Conservation (phyloP, 208 protist genomes). For the Leishmania aethiopica region DNA sequence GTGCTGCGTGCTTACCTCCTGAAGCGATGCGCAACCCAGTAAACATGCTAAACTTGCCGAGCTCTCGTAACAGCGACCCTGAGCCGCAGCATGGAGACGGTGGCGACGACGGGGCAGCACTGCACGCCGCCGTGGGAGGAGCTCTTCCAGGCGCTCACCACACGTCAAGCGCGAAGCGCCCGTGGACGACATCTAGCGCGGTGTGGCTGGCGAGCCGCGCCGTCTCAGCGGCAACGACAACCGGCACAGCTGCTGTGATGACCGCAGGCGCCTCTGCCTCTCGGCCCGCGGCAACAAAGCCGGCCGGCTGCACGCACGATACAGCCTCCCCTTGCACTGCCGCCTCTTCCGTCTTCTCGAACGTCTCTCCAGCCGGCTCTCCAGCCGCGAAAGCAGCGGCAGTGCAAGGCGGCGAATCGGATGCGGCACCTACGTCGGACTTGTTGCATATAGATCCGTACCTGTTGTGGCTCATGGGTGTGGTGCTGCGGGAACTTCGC, state of each 20-base stretch:
- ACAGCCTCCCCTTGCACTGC: conserved; percentile 2
- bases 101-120: neutral
- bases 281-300: neutral
- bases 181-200: conserved; percentile 26
- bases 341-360: conserved; percentile 18
- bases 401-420: neutral
- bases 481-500: conserved; percentile 77
- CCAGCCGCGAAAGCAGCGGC: neutral
- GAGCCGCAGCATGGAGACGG: conserved; percentile 1
- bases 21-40: conserved; percentile 56
- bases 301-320: neutral
- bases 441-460: conserved; percentile 65
- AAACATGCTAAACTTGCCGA: conserved; percentile 7
- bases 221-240: neutral
- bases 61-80: neutral
- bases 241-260: neutral
- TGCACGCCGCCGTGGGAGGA: neutral
- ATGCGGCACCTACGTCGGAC: neutral
- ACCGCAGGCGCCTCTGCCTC: neutral
- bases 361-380: conserved; percentile 9
- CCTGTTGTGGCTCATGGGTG: conserved; percentile 81
- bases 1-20: conserved; percentile 64
- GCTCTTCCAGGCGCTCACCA: conserved; percentile 1
- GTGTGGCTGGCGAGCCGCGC: conserved; percentile 1
- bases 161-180: conserved; percentile 16